A percentile compares a stretch with the other conserved stretches of the same genome.
Evolutionary conservation across 1,284 basidiomycete genomes (phyloP).

Genomic region (Leccinum angustisporum): DNA sequence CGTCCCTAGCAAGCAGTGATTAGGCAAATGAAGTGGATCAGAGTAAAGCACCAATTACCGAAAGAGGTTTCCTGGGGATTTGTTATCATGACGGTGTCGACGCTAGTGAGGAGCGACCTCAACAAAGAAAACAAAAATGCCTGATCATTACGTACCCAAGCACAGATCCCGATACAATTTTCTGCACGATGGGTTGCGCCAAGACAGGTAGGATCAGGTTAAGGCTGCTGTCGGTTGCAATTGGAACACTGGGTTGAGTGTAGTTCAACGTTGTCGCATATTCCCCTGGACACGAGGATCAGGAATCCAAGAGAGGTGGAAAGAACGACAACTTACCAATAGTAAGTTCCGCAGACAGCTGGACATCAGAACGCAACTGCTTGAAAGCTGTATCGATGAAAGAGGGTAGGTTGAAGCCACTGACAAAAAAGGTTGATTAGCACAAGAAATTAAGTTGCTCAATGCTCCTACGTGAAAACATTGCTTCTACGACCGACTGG

Average conservation of each 20-base stretch:
- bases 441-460: constrained; percentile 2
- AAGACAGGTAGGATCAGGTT: constrained; percentile 70
- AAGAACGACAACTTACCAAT: constrained; percentile 46
- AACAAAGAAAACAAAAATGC: neutral
- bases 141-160: constrained; percentile 46
- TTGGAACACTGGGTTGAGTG: constrained; percentile 57
- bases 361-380: constrained; percentile 61
- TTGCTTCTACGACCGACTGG: constrained; percentile 43
- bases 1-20: constrained; percentile 40
- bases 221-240: constrained; percentile 61
- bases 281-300: constrained; percentile 44
- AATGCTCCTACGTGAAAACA: constrained; percentile 50
- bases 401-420: constrained; percentile 65
- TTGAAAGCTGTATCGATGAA: constrained; percentile 71
- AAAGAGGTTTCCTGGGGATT: constrained; percentile 60
- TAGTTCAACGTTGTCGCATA: constrained; percentile 66
- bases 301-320: neutral
- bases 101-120: constrained; percentile 34
- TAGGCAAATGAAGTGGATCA: constrained; percentile 2
- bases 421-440: constrained; percentile 31
- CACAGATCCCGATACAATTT: constrained; percentile 60
- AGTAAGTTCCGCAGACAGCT: constrained; percentile 52
- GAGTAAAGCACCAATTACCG: constrained; percentile 33
- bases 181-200: constrained; percentile 79
- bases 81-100: constrained; percentile 59